Base-by-base conservation (phyloP, 2,329 filamentous ascomycete species). In the Fusarium luffae region DNA sequence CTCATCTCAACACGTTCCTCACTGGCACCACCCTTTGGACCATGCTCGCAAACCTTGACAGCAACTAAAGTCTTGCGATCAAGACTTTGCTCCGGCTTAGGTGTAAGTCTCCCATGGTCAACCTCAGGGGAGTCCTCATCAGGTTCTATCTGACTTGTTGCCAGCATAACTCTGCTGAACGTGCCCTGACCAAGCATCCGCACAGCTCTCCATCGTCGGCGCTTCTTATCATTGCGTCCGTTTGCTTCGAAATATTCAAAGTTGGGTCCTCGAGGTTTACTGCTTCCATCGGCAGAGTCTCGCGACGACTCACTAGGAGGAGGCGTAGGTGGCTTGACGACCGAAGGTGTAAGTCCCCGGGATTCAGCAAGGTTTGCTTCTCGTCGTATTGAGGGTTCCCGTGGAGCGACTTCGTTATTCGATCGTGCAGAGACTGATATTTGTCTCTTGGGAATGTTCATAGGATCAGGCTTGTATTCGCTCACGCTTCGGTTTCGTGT, bases 1-100 rank as follows among this genome's bases (percentile, higher is more conserved):
- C 94, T 97, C 81, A 96, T 93, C 80, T 98, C 95, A 66, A 98
- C 90, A 41, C 96, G 90, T 74, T 97, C 93, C 78, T 97, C 94
- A 50, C 96, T 96, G 6, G 94, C 95, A 47, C 95, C 95, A 54
- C 96, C 96, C 25, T 93, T 93, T 2, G 96, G 95, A 5, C 95
- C 96, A 80, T 97, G 94, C 79, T 98, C 93, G 77, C 97, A 95
- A 46, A 99, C 90, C 80, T 99, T 99, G 77, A 99, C 90, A 3
- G 96, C 96, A 5, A 98, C 96, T 16, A 99, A 84, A 54, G 92
- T 93, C 75, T 91, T 92, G n/a, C 90, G 89, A 68, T 92, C 75
- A n/a, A 80, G 72, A 7, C 74, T 73, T 43, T 76, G 73, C 32
- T 79, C 76, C 2, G 79, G 50, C 66, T 70, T 64, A 55, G 78